phyloP scores from a whole-genome alignment of 306 rosid genomes.

The Mimosa pudica region DNA sequence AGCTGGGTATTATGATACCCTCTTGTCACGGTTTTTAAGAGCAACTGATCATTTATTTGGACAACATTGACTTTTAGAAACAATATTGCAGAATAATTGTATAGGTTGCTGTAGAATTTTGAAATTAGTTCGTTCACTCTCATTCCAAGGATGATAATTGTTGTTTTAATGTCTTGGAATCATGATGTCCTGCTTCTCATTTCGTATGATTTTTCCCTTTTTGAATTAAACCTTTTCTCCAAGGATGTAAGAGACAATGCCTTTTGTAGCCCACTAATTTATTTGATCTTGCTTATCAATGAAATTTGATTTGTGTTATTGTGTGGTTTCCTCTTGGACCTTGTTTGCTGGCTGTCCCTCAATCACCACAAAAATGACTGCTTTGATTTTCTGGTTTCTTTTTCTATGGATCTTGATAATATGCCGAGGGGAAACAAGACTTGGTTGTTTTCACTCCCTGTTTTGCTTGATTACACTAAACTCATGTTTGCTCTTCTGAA shows the following conservation, averaged over 20 bases:
- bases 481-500: neutral
- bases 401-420: neutral
- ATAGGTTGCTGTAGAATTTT: neutral
- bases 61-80: neutral
- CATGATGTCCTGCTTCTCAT: neutral
- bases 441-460: neutral
- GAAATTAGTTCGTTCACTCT: neutral
- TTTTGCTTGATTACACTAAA: neutral
- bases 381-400: no score
- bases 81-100: neutral
- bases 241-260: neutral
- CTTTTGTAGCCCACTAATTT: neutral
- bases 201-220: neutral
- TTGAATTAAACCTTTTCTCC: neutral
- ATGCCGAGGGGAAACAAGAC: neutral
- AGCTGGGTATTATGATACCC: neutral
- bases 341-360: neutral
- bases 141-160: slow-evolving; percentile 3
- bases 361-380: neutral
- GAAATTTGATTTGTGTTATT: neutral
- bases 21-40: neutral
- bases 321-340: neutral
- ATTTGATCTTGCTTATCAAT: neutral
- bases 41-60: neutral
- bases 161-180: neutral